phyloP scores from a whole-genome alignment of 768 basidiomycete genomes.

The Trichaptum fuscoviolaceum region DNA sequence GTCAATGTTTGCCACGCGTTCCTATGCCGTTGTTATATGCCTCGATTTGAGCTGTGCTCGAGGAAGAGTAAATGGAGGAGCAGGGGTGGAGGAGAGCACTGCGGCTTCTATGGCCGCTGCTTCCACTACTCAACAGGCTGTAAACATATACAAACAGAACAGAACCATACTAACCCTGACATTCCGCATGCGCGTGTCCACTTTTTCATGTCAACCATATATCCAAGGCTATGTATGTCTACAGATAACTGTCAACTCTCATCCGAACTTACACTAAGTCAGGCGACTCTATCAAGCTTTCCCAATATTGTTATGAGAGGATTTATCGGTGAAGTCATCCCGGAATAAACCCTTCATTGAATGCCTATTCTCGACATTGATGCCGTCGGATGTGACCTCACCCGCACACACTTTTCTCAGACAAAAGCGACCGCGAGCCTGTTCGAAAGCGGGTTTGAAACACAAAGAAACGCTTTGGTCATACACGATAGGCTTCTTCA shows the following conservation, averaged over 20 bases:
- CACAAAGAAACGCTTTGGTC: background rate
- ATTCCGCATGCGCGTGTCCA: background rate
- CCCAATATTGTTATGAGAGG: too few species aligned
- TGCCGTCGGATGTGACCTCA: background rate
- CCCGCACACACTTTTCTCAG: background rate
- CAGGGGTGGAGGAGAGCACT: conserved; percentile 2
- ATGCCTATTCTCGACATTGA: background rate
- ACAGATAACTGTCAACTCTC: background rate
- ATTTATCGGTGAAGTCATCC: background rate
- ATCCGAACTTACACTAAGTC: background rate
- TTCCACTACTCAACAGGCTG: background rate
- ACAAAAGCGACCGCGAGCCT: background rate
- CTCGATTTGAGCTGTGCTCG: background rate
- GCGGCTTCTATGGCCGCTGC: background rate
- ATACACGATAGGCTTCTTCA: background rate
- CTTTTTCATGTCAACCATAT: background rate
- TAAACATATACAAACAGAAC: conserved; percentile 5
- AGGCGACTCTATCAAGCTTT: background rate
- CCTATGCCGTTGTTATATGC: background rate
- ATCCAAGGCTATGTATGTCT: background rate
- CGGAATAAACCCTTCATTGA: too few species aligned
- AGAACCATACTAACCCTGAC: conserved; percentile 2
- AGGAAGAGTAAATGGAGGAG: background rate
- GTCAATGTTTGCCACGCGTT: background rate
- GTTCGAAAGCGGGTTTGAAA: background rate